phyloP scores from a whole-genome alignment of 2,329 filamentous ascomycete genomes.

The Zymoseptoria crescenta region DNA sequence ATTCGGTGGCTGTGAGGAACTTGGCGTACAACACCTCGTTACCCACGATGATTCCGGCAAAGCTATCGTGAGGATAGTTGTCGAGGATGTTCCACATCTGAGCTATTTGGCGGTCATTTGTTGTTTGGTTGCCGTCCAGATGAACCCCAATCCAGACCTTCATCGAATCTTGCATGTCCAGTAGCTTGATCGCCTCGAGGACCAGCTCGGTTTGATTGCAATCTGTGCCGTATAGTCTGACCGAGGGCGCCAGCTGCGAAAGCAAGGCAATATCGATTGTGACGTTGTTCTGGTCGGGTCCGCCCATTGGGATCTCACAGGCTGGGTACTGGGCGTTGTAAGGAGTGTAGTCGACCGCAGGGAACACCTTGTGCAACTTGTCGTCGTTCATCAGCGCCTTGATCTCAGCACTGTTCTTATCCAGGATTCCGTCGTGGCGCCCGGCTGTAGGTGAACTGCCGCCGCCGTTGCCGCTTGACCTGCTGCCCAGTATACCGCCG shows the following conservation, averaged over 20 bases:
- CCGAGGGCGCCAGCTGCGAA: conserved; percentile 77
- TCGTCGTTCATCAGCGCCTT: conserved; percentile 71
- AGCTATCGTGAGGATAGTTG: conserved; percentile 45
- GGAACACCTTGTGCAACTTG: conserved; percentile 84
- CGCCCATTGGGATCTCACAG: conserved; percentile 56
- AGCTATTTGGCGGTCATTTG: conserved; percentile 70
- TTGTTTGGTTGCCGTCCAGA: conserved; percentile 76
- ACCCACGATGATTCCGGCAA: conserved; percentile 56
- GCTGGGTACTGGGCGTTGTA: conserved; percentile 84
- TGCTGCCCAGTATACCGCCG: conserved; percentile 58
- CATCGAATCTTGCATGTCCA: conserved; percentile 62
- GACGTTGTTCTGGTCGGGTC: conserved; percentile 87
- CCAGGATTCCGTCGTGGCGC: conserved; percentile 50
- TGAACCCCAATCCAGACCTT: conserved; percentile 94
- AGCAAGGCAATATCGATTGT: conserved; percentile 86
- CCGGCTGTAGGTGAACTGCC: conserved; percentile 5
- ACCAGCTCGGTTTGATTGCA: conserved; percentile 97
- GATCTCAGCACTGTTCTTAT: conserved; percentile 66
- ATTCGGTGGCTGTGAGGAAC: conserved; percentile 57
- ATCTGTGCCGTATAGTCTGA: conserved; percentile 89
- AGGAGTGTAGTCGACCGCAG: conserved; percentile 91
- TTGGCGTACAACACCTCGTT: conserved; percentile 56
- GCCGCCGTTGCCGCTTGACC: conserved; percentile 1
- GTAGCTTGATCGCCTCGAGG: conserved; percentile 66
- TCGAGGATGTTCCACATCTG: conserved; percentile 83